Conservation (phyloP, 1,139 yeast genomes). For the Candida tetrigidarum region DNA sequence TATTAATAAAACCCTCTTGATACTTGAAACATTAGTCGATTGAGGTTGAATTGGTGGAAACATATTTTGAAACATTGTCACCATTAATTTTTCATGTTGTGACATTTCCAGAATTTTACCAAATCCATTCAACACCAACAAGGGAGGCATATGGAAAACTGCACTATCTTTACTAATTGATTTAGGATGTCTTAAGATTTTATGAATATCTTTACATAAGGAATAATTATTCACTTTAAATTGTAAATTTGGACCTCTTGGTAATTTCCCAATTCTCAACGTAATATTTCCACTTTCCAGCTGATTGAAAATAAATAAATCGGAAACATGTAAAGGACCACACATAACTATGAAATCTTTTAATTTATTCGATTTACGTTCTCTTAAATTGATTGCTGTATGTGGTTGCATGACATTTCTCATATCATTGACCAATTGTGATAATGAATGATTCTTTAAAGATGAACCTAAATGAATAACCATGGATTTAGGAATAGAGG, state of each 20-base stretch:
- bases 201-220: slow-evolving; percentile 79
- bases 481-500: slow-evolving; percentile 88
- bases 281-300: slow-evolving; percentile 79
- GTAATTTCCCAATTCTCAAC: slow-evolving; percentile 82
- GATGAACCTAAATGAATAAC: slow-evolving; percentile 86
- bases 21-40: slow-evolving; percentile 69
- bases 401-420: slow-evolving; percentile 95
- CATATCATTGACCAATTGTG: slow-evolving; percentile 85
- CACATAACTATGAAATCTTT: slow-evolving; percentile 96
- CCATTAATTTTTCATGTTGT: slow-evolving; percentile 77
- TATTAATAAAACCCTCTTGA: slow-evolving; percentile 84
- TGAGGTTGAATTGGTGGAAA: slow-evolving; percentile 94
- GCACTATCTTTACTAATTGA: slow-evolving; percentile 63
- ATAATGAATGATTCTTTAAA: slow-evolving; percentile 76
- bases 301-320: slow-evolving; percentile 85
- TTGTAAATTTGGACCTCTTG: slow-evolving; percentile 93
- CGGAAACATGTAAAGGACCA: slow-evolving; percentile 94
- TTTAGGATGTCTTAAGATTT: slow-evolving; percentile 70
- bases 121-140: slow-evolving; percentile 91
- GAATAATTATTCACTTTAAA: slow-evolving; percentile 81
- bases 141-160: slow-evolving; percentile 79
- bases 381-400: slow-evolving; percentile 87
- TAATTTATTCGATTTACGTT: slow-evolving; percentile 82
- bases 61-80: slow-evolving; percentile 93
- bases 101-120: slow-evolving; percentile 55